Evolutionary conservation across 768 basidiomycete genomes (phyloP).

Genomic region (Mycena polygramma): DNA sequence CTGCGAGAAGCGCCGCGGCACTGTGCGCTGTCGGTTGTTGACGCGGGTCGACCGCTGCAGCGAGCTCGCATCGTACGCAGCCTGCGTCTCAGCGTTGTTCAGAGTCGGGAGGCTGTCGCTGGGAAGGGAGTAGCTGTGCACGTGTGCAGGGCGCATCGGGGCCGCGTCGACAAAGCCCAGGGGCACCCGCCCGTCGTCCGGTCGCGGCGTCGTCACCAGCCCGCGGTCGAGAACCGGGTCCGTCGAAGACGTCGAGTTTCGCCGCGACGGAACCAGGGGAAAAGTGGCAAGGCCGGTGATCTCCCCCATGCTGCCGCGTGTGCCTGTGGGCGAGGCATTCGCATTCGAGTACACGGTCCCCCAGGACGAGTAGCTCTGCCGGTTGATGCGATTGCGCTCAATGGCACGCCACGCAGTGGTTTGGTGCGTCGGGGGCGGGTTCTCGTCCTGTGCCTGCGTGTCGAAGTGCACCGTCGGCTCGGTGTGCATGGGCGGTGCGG

Average conservation of each 20-base stretch:
- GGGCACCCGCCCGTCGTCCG: background rate
- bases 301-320: constrained; percentile 31
- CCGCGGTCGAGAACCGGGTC: constrained; percentile 18
- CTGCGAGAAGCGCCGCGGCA: constrained; percentile 27
- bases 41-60: constrained; percentile 9
- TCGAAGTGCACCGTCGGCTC: constrained; percentile 22
- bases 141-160: constrained; percentile 5
- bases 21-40: constrained; percentile 20
- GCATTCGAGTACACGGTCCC: constrained; percentile 31
- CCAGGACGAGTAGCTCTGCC: constrained; percentile 38
- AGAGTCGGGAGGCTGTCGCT: background rate
- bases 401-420: constrained; percentile 13
- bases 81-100: background rate
- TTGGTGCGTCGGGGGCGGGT: background rate
- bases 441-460: constrained; percentile 5
- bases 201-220: constrained; percentile 22
- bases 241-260: background rate
- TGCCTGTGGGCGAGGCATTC: constrained; percentile 5
- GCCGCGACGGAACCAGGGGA: background rate
- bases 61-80: constrained; percentile 5
- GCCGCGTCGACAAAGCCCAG: constrained; percentile 23
- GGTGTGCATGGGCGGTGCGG: background rate
- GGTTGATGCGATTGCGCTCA: constrained; percentile 25
- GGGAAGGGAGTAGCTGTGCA: constrained; percentile 31
- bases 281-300: constrained; percentile 26